These are phyloP conservation scores for Candida germanica DNA, from an alignment of 805 yeast species.

Conservation along the genomic window DNA sequence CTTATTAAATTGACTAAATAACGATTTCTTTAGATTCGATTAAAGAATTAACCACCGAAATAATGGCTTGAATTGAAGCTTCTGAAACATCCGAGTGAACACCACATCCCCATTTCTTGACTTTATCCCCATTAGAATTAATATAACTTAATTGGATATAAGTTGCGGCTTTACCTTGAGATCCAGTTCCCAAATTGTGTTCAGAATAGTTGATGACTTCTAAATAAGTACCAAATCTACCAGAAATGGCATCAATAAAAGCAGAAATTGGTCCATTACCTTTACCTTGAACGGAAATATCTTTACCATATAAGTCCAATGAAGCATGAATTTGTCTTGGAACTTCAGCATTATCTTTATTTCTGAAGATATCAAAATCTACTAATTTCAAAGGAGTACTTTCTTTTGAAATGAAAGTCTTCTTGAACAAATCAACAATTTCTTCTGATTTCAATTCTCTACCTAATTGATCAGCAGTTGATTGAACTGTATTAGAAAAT, in stretches of 20 bases:
- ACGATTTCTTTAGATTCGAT: constrained; percentile 27
- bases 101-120: constrained; percentile 43
- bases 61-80: constrained; percentile 57
- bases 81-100: constrained; percentile 42
- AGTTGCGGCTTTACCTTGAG: constrained; percentile 71
- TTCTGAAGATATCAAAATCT: constrained; percentile 47
- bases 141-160: constrained; percentile 54
- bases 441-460: constrained; percentile 69
- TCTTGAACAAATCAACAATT: constrained; percentile 54
- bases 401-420: constrained; percentile 46
- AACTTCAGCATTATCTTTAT: constrained; percentile 21
- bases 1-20: constrained; percentile 13
- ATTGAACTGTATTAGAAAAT: constrained; percentile 64
- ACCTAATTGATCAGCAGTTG: constrained; percentile 60
- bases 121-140: constrained; percentile 34
- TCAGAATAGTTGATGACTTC: constrained; percentile 68
- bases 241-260: constrained; percentile 60
- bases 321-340: constrained; percentile 50
- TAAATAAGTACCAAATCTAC: constrained; percentile 48
- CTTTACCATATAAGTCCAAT: constrained; percentile 13
- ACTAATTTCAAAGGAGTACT: constrained; percentile 28
- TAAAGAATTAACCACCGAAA: constrained; percentile 52
- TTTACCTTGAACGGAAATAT: constrained; percentile 44
- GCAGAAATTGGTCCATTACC: constrained; percentile 84
- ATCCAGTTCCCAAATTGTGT: constrained; percentile 71